Percentiles rank a stretch among this genome's conserved stretches.
phyloP scores from a whole-genome alignment of 1,139 yeast genomes.

The Yamadazyma friedrichii region DNA sequence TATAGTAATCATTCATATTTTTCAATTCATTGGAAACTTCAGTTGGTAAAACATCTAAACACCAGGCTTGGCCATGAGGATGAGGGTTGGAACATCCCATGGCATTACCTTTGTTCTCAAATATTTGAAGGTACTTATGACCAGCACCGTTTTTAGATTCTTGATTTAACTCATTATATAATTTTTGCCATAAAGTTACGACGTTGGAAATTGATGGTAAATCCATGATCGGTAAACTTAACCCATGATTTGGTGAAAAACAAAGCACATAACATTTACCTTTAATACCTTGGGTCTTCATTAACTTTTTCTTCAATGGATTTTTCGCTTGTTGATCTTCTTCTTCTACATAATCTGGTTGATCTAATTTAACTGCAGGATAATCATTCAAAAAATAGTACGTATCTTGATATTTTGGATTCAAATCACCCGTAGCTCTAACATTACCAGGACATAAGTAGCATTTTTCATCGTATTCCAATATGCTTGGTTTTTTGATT shows the following conservation, averaged over 20 bases:
- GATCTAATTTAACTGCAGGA: conserved; percentile 64
- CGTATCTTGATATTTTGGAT: conserved; percentile 59
- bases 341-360: conserved; percentile 42
- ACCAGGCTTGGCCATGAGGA: conserved; percentile 83
- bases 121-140: conserved; percentile 64
- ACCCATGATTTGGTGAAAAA: conserved; percentile 69
- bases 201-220: conserved; percentile 43
- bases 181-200: conserved; percentile 57
- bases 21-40: conserved; percentile 63
- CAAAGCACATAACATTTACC: conserved; percentile 75
- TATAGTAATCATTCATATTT: conserved; percentile 49
- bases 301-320: conserved; percentile 40
- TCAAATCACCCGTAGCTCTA: conserved; percentile 63
- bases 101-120: conserved; percentile 76
- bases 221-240: conserved; percentile 66
- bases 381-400: conserved; percentile 67
- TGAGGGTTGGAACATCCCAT: conserved; percentile 87
- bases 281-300: conserved; percentile 58
- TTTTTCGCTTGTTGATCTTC: conserved; percentile 15
- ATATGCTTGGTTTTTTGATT: conserved; percentile 40
- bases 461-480: conserved; percentile 63
- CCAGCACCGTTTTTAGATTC: conserved; percentile 44
- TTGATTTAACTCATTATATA: conserved; percentile 41
- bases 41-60: conserved; percentile 63
- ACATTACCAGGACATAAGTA: conserved; percentile 73